These are phyloP conservation scores for Tillandsia leiboldiana DNA, from an alignment of 176 grass and related monocot species.

Conservation along the genomic window DNA sequence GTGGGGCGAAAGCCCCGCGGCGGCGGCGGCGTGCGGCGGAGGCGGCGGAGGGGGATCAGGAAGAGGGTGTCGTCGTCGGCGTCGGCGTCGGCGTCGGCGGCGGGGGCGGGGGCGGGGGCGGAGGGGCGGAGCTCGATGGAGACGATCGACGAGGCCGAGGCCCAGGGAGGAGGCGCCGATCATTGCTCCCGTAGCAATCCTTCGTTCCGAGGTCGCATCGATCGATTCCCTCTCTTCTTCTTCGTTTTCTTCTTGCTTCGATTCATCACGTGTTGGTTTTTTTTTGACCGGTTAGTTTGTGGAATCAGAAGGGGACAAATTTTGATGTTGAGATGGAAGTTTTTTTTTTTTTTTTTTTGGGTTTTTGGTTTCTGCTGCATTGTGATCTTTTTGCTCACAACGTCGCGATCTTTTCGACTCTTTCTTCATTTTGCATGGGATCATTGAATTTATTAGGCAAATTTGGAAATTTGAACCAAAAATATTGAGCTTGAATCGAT, in stretches of 20 bases:
- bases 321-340: background rate
- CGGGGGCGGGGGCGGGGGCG: conserved; percentile 30
- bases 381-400: too few species aligned
- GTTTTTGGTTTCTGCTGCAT: too few species aligned
- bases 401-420: too few species aligned
- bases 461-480: background rate
- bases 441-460: background rate
- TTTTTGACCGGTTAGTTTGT: background rate
- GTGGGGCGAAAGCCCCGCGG: conserved; percentile 7
- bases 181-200: conserved; percentile 39
- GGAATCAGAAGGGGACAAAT: background rate
- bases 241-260: conserved; percentile 9
- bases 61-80: conserved; percentile 40
- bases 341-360: background rate
- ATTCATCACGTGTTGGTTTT: background rate
- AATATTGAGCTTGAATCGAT: background rate
- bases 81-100: conserved; percentile 23
- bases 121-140: conserved; percentile 43
- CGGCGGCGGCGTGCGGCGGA: conserved; percentile 31
- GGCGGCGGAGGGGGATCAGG: conserved; percentile 60
- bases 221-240: background rate
- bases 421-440: background rate
- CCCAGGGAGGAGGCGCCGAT: conserved; percentile 19
- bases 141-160: conserved; percentile 71
- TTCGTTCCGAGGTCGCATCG: conserved; percentile 40